Evolutionary conservation across 257 asterid species (phyloP).

Genomic region (Fraxinus cuspidata): DNA sequence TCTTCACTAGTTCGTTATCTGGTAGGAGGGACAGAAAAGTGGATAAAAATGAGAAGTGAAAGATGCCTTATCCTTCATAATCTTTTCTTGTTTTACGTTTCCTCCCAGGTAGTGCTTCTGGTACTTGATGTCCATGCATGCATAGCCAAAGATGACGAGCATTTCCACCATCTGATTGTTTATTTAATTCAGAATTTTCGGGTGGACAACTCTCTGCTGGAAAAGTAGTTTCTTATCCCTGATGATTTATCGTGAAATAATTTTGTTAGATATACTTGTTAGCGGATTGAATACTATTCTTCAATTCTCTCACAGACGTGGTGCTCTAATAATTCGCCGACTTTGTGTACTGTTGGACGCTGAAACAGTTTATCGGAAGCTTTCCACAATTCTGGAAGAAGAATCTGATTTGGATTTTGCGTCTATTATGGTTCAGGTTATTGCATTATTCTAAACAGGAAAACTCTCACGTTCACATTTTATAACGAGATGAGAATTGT

Average conservation of each 20-base stretch:
- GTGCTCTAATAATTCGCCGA: constrained; percentile 89
- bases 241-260: constrained; percentile 14
- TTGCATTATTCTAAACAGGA: constrained; percentile 10
- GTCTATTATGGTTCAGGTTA: constrained; percentile 93
- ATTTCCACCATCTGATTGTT: constrained; percentile 79
- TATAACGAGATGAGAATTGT: neutral
- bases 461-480: constrained; percentile 9
- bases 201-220: constrained; percentile 84
- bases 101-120: constrained; percentile 87
- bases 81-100: constrained; percentile 1
- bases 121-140: constrained; percentile 98
- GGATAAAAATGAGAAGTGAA: neutral
- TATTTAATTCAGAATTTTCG: constrained; percentile 73
- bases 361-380: constrained; percentile 86
- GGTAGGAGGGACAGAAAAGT: neutral
- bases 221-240: constrained; percentile 58
- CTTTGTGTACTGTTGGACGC: constrained; percentile 90
- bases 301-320: constrained; percentile 65
- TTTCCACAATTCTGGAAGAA: constrained; percentile 79
- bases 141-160: constrained; percentile 83
- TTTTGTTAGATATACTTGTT: constrained; percentile 4
- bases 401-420: constrained; percentile 94
- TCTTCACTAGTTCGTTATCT: neutral
- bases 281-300: constrained; percentile 19
- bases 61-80: neutral